Base-by-base conservation (phyloP, 345 rosid genomes). In the Theobroma cacao region DNA sequence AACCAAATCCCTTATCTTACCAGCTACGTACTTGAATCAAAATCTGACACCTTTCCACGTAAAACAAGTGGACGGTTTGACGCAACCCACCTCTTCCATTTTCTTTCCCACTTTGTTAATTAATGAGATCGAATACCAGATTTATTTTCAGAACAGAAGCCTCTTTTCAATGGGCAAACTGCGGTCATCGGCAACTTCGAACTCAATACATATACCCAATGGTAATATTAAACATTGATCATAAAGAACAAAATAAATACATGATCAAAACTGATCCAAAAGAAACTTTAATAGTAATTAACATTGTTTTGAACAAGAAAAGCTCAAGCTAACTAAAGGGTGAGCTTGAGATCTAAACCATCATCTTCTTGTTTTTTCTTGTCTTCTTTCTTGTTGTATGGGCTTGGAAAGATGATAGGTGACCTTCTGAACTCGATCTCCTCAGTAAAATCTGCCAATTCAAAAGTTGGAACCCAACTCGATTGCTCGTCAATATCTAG, bases 381-480 rank as follows among this genome's bases (percentile, higher is more conserved):
- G 0, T 28, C 50, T 26, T 28, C 55, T 30, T 55, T 41, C 7
- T n/a, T 28, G 53, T 40, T 65, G 65, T 13, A 50, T n/a, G 74
- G 52, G 13, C 4, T 17, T 30, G 79, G 79, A 24, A 77, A 66
- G 18, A 77, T 40, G n/a, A 77, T 69, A 2, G 73, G 58, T 31
- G 75, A 75, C 31, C 41, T 17, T 40, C 66, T 30, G 17, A 77
- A 77, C 55, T 77, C 66, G 18, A 77, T 40, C 28, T 68, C 67
- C 22, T 71, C 64, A 0, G 61, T 48, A 65, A 76, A 76, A 76
- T 76, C 78, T 14, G 53, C 62, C 78, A 48, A 45, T 30, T 28
- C 31, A 31, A 77, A 77, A 3, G 33, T 38, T 3, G 80, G 80
- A 67, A 77, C 74, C 80, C 80, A 77, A 38, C 68, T 38, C 5